phyloP scores from a whole-genome alignment of 1,139 yeast species.

The Arxiozyma heterogenica region DNA sequence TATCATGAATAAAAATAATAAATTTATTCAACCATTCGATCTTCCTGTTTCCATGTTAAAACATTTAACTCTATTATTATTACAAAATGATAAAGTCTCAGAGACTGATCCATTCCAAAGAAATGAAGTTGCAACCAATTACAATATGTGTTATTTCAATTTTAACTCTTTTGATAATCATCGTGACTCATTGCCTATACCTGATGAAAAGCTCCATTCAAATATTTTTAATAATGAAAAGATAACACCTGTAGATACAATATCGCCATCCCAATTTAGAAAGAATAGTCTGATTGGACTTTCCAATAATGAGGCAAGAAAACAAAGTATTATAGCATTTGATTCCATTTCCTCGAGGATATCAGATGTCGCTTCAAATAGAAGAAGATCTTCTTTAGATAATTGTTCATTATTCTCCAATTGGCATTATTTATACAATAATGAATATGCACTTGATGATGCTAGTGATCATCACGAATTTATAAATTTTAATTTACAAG shows the following conservation, averaged over 20 bases:
- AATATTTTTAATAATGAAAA: background rate
- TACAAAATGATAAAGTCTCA: background rate
- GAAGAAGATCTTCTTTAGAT: conserved; percentile 2
- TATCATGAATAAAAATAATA: conserved; percentile 2
- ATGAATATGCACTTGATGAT: conserved; percentile 2
- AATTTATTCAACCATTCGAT: background rate
- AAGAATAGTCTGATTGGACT: conserved; percentile 18
- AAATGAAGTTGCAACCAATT: too few relatives aligned
- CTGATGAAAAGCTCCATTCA: background rate
- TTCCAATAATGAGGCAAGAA: conserved; percentile 15
- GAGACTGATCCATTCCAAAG: background rate
- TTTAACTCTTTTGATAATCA: background rate
- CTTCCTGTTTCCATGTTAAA: background rate
- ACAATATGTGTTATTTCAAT: background rate
- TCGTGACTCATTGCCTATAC: background rate
- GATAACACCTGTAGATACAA: conserved; percentile 6
- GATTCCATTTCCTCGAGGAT: conserved; percentile 1
- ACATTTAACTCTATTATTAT: background rate
- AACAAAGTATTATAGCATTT: conserved; percentile 15
- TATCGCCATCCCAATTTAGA: conserved; percentile 22
- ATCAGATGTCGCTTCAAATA: background rate
- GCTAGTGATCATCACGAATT: background rate
- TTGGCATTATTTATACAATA: background rate
- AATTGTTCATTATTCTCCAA: background rate
- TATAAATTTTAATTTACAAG: background rate